Evolutionary conservation across 2,329 filamentous ascomycete species (phyloP), one percentile per base, ranked within the genome.

Genomic region (Ascochyta koolunga): DNA sequence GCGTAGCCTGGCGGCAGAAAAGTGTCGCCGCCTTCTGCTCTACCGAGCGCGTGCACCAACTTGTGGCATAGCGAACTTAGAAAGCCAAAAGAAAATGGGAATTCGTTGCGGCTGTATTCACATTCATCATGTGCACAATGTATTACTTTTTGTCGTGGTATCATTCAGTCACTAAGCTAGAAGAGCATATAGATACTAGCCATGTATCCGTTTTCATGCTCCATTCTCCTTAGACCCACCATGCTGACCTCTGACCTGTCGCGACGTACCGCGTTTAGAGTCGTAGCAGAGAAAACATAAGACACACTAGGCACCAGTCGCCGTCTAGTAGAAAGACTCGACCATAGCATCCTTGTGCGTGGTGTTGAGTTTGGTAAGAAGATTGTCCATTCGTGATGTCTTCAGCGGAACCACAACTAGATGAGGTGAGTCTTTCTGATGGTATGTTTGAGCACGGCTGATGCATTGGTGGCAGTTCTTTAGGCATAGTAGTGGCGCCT

Each of bases 341-440:
- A 99, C 95, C 86, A 99, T 96, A 63, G 92, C 95, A 76, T 98
- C 93, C 85, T 97, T 98, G 82, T 97, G 88, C 66, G 80, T 87
- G 46, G 87, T 89, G 76, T 90, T 90, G 79, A 93, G n/a, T n/a
- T n/a, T n/a, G n/a, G n/a, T n/a, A n/a, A n/a, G n/a, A n/a, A n/a
- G n/a, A n/a, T n/a, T n/a, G n/a, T n/a, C n/a, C n/a, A n/a, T n/a
- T n/a, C n/a, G n/a, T n/a, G n/a, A n/a, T n/a, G n/a, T n/a, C n/a
- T n/a, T n/a, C n/a, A n/a, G n/a, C n/a, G n/a, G n/a, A n/a, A n/a
- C n/a, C n/a, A n/a, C n/a, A n/a, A n/a, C n/a, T n/a, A n/a, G n/a
- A n/a, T n/a, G n/a, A n/a, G n/a, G n/a, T n/a, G n/a, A n/a, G n/a
- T n/a, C n/a, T n/a, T n/a, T n/a, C n/a, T n/a, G n/a, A n/a, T n/a